phyloP scores from a whole-genome alignment of 805 yeast species.

The Wickerhamomyces chambardii region DNA sequence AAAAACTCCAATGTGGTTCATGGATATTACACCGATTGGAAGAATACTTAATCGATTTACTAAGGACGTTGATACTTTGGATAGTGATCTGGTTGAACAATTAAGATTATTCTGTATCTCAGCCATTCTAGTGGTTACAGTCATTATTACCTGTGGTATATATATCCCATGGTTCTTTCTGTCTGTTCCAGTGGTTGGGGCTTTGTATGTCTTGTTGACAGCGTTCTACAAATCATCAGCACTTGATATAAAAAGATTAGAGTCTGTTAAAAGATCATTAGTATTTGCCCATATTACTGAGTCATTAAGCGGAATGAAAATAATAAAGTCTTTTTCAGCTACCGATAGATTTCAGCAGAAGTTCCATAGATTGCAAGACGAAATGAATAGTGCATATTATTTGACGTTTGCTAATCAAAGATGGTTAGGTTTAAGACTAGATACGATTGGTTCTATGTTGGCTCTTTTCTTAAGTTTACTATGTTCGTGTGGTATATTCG shows the following conservation, averaged over 20 bases:
- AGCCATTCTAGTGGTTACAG: constrained; percentile 45
- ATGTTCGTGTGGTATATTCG: constrained; percentile 52
- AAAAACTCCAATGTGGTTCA: constrained; percentile 72
- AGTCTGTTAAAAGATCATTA: constrained; percentile 59
- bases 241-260: constrained; percentile 70
- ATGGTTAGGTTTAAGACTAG: constrained; percentile 62
- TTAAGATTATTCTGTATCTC: constrained; percentile 49
- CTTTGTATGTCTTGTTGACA: constrained; percentile 34
- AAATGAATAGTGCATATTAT: constrained; percentile 59
- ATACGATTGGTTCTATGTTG: constrained; percentile 39
- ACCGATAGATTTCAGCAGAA: constrained; percentile 34
- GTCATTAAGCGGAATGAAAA: constrained; percentile 55
- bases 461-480: constrained; percentile 50
- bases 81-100: constrained; percentile 69
- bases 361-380: constrained; percentile 40
- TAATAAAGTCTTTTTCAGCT: constrained; percentile 53
- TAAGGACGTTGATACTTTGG: constrained; percentile 76
- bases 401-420: constrained; percentile 58
- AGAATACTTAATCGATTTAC: constrained; percentile 79
- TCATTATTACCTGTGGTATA: constrained; percentile 54
- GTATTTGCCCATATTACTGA: constrained; percentile 72
- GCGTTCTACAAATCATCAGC: constrained; percentile 61
- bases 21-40: constrained; percentile 83
- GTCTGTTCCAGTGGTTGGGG: constrained; percentile 43
- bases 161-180: constrained; percentile 74